Conservation (phyloP, 208 protist species). For the Phytomonas sp. region DNA sequence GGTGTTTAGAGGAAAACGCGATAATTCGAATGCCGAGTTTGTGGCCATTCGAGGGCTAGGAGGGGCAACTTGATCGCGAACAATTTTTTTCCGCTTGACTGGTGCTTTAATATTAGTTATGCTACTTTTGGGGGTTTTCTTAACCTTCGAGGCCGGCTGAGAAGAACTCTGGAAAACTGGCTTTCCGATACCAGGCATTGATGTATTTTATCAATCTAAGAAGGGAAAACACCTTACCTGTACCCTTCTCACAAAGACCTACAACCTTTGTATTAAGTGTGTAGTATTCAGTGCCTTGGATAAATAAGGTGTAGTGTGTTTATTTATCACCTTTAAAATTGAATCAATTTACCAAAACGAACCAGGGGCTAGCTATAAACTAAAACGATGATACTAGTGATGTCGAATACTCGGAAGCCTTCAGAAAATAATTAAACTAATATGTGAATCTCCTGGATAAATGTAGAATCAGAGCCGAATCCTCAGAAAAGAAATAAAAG, state of each 20-base stretch:
- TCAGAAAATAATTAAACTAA: conserved; percentile 4
- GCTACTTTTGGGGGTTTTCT: background rate
- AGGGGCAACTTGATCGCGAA: background rate
- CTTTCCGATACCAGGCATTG: background rate
- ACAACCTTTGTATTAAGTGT: background rate
- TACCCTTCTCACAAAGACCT: background rate
- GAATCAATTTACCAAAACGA: background rate
- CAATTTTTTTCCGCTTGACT: background rate
- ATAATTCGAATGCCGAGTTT: background rate
- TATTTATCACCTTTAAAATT: background rate
- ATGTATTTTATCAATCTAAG: background rate
- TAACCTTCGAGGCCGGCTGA: background rate
- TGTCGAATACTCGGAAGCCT: background rate
- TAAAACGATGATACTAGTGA: background rate
- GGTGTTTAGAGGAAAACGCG: background rate
- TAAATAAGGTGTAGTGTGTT: background rate
- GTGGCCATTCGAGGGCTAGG: background rate
- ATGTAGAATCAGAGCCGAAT: background rate
- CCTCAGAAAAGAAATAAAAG: conserved; percentile 10
- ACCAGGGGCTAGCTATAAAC: background rate
- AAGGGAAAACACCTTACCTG: background rate
- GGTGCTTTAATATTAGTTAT: background rate
- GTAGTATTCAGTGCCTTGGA: background rate
- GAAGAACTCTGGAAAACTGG: background rate
- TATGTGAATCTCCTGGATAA: background rate